Percentiles rank a stretch among this genome's conserved stretches.
Evolutionary conservation across 2,329 filamentous ascomycete species (phyloP).

Genomic region (Fusarium sp.): DNA sequence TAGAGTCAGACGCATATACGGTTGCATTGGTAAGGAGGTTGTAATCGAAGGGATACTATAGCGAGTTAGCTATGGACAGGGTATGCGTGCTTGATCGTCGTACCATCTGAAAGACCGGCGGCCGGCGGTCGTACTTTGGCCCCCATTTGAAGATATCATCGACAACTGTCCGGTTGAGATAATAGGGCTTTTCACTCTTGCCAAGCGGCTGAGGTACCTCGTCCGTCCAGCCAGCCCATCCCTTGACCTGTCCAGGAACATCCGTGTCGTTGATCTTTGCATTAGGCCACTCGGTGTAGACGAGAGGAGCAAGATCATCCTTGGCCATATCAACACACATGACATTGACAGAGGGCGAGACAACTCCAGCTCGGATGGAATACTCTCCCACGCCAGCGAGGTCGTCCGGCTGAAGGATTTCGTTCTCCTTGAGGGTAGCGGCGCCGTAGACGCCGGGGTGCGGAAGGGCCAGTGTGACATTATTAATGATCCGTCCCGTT

Average conservation of each 20-base stretch:
- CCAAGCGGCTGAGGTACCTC: constrained; percentile 52
- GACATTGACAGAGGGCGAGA: constrained; percentile 77
- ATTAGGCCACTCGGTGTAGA: constrained; percentile 71
- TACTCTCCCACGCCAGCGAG: constrained; percentile 76
- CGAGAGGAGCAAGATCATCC: constrained; percentile 69
- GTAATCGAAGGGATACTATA: constrained; percentile 65
- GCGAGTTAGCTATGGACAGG: constrained; percentile 2
- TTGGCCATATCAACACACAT: constrained; percentile 74
- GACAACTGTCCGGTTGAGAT: constrained; percentile 67
- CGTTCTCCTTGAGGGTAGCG: constrained; percentile 68
- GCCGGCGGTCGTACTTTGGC: constrained; percentile 58
- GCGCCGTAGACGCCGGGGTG: constrained; percentile 75
- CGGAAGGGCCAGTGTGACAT: constrained; percentile 81
- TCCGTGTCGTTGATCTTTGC: constrained; percentile 50
- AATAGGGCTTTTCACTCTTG: constrained; percentile 47
- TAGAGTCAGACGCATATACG: constrained; percentile 56
- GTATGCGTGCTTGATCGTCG: constrained; percentile 37
- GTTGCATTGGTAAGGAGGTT: constrained; percentile 74
- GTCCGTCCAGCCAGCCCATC: constrained; percentile 51
- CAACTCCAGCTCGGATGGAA: constrained; percentile 72
- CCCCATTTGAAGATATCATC: constrained; percentile 80
- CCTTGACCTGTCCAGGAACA: constrained; percentile 49
- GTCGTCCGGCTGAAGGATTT: constrained; percentile 75
- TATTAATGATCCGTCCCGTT: constrained; percentile 72
- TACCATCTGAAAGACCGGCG: constrained; percentile 64